Evolutionary conservation across 768 basidiomycete genomes (phyloP), one percentile per base, ranked within the genome.

Genomic region (Tubosaeta brunneosetosa): DNA sequence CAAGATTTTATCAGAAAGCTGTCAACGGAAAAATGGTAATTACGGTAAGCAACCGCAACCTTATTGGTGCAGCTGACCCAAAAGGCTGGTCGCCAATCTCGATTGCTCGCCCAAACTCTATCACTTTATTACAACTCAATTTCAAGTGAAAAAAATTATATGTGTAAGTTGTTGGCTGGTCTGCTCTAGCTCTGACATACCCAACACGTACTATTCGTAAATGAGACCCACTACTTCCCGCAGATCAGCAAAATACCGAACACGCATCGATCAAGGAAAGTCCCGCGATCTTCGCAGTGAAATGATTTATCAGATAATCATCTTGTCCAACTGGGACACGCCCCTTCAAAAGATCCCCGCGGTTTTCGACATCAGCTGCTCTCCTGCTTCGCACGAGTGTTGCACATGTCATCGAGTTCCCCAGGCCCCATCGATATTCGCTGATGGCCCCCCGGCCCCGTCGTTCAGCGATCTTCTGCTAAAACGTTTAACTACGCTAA

Each of bases 41-140:
- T 69, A 60, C 62, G 64, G 56, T 55, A 53, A 56, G 49, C 59
- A 49, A 47, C 55, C 58, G 57, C 60, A 66, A 67, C 69, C 69
- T 69, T 69, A 69, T 69, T 71, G 68, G 70, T 58, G 70, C 60
- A 57, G 57, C 37, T 49, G 70, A 70, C 70, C 70, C 70, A 71
- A 70, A 69, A 69, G 70, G 68, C 48, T 71, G 64, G 68, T 71
- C 60, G 70, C 66, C 67, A 65, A 75, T 75, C 74, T 74, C 71
- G 74, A 73, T 75, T 71, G 44, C 53, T 55, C 56, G 45, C 62
- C 61, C 66, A 68, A 79, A 77, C 73, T 74, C 77, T 77, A 77
- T 74, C 71, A 77, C 77, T 74, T 71, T 77, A 77, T 71, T 77
- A 70, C 77, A 77, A 76, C 74, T 70, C 69, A 75, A 46, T 62